Evolutionary conservation across 1,139 yeast species (phyloP), one percentile per base, ranked within the genome.

Genomic region (Torulaspora pretoriensis): DNA sequence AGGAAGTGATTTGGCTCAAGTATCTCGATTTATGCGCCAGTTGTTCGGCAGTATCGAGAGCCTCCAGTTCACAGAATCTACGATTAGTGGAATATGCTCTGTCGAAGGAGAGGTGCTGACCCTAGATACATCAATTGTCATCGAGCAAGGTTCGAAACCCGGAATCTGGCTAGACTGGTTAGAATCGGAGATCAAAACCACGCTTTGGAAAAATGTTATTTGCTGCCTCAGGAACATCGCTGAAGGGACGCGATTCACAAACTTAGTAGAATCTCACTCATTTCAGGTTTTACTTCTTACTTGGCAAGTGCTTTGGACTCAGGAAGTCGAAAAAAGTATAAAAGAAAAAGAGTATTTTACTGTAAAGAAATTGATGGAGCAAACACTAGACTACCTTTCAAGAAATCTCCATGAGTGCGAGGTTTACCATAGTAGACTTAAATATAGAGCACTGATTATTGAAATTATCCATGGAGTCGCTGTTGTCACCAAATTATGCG

Each of bases 21-120:
- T 83, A 3, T 81, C 82, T 24, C 74, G 72, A 49, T 94, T 85
- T 58, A 65, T 88, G 45, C 71, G 71, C 42, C 87, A 86, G 57
- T 76, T 92, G 80, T 89, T 84, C 62, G 65, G 80, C 2, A 95
- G 95, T 1, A 70, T 88, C 8, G 57, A 74, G 0, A 63, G 70
- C 2, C 55, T 87, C 1, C 58, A 67, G 0, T 71, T 68, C 46
- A 75, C 76, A 28, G 54, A 61, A 0, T 69, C 68, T 2, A 57
- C 59, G 0, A 75, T 88, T 1, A 54, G 56, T 0, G 79, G 78
- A 0, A 68, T 89, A 1, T 44, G 56, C 1, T 83, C 96, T 23
- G 69, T 71, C 7, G 84, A 86, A 53, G 84, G 81, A 0, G 97
- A 90, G 56, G 46, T 38, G 0, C 65, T 90, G 1, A 7, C 12